phyloP scores from a whole-genome alignment of 768 basidiomycete species.

The Amanita subjunquillea region DNA sequence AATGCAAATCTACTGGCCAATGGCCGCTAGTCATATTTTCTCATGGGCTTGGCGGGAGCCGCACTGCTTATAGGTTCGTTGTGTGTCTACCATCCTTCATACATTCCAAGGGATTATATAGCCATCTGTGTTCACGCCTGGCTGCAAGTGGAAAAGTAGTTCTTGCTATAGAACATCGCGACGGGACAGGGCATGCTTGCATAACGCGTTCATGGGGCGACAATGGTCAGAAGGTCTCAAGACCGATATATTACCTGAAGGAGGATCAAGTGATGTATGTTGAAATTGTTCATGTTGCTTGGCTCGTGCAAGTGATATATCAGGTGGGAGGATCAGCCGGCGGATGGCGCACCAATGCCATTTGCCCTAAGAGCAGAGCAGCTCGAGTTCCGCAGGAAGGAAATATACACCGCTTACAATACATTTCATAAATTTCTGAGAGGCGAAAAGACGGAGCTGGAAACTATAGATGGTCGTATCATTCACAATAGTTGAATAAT shows the following conservation, averaged over 20 bases:
- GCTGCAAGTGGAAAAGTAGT: conserved; percentile 78
- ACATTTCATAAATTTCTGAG: conserved; percentile 47
- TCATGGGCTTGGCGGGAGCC: conserved; percentile 71
- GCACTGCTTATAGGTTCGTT: conserved; percentile 55
- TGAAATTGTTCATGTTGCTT: not conserved
- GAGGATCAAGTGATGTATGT: conserved; percentile 44
- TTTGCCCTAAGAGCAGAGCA: conserved; percentile 57
- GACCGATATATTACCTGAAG: conserved; percentile 39
- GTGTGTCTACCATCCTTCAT: not conserved
- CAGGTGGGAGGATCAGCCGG: conserved; percentile 20
- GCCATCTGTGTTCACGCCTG: conserved; percentile 61
- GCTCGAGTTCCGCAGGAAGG: conserved; percentile 55
- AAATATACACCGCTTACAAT: conserved; percentile 56
- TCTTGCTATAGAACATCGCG: conserved; percentile 74
- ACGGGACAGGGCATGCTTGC: conserved; percentile 59
- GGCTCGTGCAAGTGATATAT: not conserved
- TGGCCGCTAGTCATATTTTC: conserved; percentile 83
- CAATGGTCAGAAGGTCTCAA: conserved; percentile 16
- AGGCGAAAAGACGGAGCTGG: conserved; percentile 23
- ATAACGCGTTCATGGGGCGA: conserved; percentile 24
- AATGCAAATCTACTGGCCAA: conserved; percentile 14
- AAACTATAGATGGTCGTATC: conserved; percentile 23
- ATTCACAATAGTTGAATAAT: conserved; percentile 29
- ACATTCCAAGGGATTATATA: conserved; percentile 11
- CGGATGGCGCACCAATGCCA: conserved; percentile 15